Evolutionary conservation across 805 yeast species (phyloP).

Genomic region (Maudiozyma saulgeensis): DNA sequence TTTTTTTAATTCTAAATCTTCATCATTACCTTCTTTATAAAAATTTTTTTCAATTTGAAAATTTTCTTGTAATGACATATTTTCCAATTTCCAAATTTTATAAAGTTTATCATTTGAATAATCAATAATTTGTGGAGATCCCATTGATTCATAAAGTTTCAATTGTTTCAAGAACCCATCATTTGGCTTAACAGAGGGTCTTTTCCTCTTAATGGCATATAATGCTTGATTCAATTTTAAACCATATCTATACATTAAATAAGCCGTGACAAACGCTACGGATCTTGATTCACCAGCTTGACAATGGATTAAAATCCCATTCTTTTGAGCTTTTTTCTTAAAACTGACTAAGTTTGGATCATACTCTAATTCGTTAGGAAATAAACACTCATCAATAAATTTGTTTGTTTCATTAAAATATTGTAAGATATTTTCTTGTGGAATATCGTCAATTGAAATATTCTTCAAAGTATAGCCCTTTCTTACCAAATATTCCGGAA

Average conservation of each 20-base stretch:
- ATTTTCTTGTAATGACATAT: slow-evolving; percentile 22
- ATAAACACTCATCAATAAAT: slow-evolving; percentile 60
- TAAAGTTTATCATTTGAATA: slow-evolving; percentile 27
- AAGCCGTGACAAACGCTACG: slow-evolving; percentile 78
- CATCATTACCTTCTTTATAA: slow-evolving; percentile 24
- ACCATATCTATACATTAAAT: slow-evolving; percentile 69
- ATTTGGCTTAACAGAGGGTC: slow-evolving; percentile 59
- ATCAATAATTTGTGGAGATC: slow-evolving; percentile 14
- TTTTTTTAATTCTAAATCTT: slow-evolving; percentile 15
- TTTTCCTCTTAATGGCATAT: slow-evolving; percentile 63
- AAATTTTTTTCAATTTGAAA: slow-evolving; percentile 29
- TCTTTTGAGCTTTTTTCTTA: slow-evolving; percentile 31
- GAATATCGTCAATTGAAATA: slow-evolving; percentile 66
- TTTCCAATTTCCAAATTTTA: slow-evolving; percentile 35
- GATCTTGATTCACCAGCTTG: slow-evolving; percentile 93
- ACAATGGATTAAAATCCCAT: slow-evolving; percentile 56
- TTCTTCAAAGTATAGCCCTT: slow-evolving; percentile 44
- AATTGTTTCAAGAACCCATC: slow-evolving; percentile 67
- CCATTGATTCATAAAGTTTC: slow-evolving; percentile 44
- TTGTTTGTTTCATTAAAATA: slow-evolving; percentile 50
- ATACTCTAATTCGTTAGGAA: slow-evolving; percentile 32
- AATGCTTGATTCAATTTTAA: slow-evolving; percentile 53
- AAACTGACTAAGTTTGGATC: slow-evolving; percentile 24
- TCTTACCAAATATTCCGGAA: slow-evolving; percentile 37
- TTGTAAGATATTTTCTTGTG: slow-evolving; percentile 53